Base-by-base conservation (phyloP, 2,329 filamentous ascomycete genomes). In the Fusarium burgessii region DNA sequence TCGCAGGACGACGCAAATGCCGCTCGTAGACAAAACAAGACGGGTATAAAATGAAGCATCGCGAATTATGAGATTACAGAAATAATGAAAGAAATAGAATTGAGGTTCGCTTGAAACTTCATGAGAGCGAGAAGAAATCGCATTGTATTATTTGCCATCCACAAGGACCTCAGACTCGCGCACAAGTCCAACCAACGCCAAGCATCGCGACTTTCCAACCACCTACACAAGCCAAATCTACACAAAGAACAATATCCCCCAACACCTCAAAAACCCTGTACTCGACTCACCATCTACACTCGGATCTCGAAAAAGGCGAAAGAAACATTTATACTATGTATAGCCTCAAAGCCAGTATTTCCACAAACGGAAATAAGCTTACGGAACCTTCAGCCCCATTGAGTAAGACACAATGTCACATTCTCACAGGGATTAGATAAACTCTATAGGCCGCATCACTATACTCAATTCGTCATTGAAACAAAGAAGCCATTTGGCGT, bases 1-100 rank as follows among this genome's bases (percentile, higher is more conserved):
- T 70, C 43, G 65, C 72, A 74, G 62, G 58, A 41, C 13, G 64
- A 64, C 8, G 63, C 51, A n/a, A 43, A 8, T 5, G 40, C 41
- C 17, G 25, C 25, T 23, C 46, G 25, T 6, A 61, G 1, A n/a
- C 57, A 33, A 38, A 55, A 32, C 12, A 59, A 5, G 11, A 38
- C 35, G 0, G 52, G 14, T 11, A 70, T 7, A 5, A 70, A 27
- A 33, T 41, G 10, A 45, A 36, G 11, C 70, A 74, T 74, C 4
- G 12, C 43, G 33, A n/a, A 5, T 2, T 32, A 5, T 11, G 8
- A 1, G 12, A 10, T 18, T 41, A 6, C 2, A 38, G 29, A n/a
- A 27, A 4, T 14, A 33, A 35, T 1, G 38, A 55, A 5, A 33
- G 33, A 6, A n/a, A 14, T 5, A 32, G 10, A 50, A 3, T n/a